These are phyloP conservation scores for Pythium volutum DNA, from an alignment of 352 stramenopile species.

Conservation along the genomic window DNA sequence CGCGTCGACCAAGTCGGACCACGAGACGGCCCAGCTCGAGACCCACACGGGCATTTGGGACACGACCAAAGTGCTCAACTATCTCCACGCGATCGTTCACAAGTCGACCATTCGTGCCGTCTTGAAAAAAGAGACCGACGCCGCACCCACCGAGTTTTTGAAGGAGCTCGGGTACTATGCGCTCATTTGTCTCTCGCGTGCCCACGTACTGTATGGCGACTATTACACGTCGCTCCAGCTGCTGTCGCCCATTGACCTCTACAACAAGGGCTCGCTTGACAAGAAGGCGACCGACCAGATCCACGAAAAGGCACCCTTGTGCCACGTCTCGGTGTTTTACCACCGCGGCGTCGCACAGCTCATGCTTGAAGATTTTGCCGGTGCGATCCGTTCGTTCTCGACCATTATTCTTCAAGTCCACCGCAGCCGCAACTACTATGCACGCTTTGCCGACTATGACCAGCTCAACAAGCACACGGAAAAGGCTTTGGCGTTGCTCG, in stretches of 20 bases:
- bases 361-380: conserved; percentile 96
- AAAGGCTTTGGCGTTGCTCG: conserved; percentile 93
- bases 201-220: conserved; percentile 96
- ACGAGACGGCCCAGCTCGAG: conserved; percentile 52
- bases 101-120: conserved; percentile 91
- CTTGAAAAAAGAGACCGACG: conserved; percentile 45
- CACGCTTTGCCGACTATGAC: conserved; percentile 90
- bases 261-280: conserved; percentile 68
- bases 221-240: conserved; percentile 93
- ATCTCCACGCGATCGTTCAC: conserved; percentile 93
- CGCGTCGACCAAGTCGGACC: conserved; percentile 45
- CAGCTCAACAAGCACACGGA: conserved; percentile 95
- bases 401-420: conserved; percentile 89
- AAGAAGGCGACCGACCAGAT: conserved; percentile 76
- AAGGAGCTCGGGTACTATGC: conserved; percentile 96
- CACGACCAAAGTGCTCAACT: conserved; percentile 94
- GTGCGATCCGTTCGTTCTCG: conserved; percentile 88
- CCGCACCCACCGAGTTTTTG: conserved; percentile 57
- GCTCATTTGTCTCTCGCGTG: conserved; percentile 91
- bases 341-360: conserved; percentile 97
- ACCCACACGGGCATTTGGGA: conserved; percentile 93
- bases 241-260: conserved; percentile 89
- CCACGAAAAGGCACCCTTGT: conserved; percentile 89
- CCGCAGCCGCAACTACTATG: conserved; percentile 89
- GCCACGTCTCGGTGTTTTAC: conserved; percentile 95